These are phyloP conservation scores for Crepidotus variabilis DNA, from an alignment of 768 basidiomycete genomes.

Conservation along the genomic window DNA sequence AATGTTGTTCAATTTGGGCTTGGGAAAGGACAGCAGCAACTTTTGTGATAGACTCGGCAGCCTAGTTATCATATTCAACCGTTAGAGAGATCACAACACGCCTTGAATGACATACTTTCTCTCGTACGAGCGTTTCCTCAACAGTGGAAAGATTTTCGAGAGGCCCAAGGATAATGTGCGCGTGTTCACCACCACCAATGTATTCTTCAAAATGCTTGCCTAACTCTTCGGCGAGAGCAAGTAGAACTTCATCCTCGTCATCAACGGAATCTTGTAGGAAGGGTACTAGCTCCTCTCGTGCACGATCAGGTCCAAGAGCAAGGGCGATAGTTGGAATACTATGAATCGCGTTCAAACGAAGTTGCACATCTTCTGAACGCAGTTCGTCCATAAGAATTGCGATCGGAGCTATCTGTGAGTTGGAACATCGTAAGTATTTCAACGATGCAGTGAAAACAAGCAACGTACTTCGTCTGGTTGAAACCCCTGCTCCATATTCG, in stretches of 20 bases:
- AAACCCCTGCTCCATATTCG: slow-evolving; percentile 64
- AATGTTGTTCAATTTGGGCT: slow-evolving; percentile 81
- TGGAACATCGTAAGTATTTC: not conserved
- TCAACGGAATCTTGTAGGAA: slow-evolving; percentile 99
- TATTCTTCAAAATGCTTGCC: slow-evolving; percentile 93
- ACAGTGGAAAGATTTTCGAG: slow-evolving; percentile 95
- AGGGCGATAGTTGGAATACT: slow-evolving; percentile 97
- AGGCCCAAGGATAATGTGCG: slow-evolving; percentile 85
- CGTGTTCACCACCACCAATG: slow-evolving; percentile 84
- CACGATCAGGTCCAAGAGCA: slow-evolving; percentile 92
- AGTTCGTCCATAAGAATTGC: slow-evolving; percentile 98
- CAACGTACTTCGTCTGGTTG: slow-evolving; percentile 63
- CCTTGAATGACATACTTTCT: slow-evolving; percentile 66
- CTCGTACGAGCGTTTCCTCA: slow-evolving; percentile 95
- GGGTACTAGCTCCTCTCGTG: slow-evolving; percentile 91
- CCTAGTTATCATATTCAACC: slow-evolving; percentile 43
- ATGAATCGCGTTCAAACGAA: slow-evolving; percentile 94
- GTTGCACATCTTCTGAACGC: slow-evolving; percentile 94
- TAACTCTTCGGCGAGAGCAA: slow-evolving; percentile 93
- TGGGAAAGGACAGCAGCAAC: slow-evolving; percentile 75
- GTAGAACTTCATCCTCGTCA: slow-evolving; percentile 96
- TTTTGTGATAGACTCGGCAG: slow-evolving; percentile 93
- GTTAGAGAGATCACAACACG: slow-evolving; percentile 6
- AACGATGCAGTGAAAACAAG: not conserved
- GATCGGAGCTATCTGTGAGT: slow-evolving; percentile 79